Evolutionary conservation across 2,329 filamentous ascomycete species (phyloP).

Genomic region (Ophiostoma ulmi): DNA sequence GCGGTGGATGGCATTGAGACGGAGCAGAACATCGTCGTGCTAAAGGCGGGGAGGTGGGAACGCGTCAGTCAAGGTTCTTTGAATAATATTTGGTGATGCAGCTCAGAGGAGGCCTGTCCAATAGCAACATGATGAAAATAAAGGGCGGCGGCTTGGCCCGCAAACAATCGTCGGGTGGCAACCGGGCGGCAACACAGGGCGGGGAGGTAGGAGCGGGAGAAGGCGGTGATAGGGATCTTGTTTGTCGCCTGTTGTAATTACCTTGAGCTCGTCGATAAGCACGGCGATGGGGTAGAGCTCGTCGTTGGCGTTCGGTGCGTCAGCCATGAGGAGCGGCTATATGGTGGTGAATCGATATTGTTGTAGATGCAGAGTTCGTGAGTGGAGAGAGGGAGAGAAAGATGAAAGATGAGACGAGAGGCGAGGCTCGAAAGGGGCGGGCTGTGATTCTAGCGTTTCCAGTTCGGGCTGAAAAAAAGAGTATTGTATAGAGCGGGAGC

Average conservation of each 20-base stretch:
- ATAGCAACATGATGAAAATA: not conserved
- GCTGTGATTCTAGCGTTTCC: constrained; percentile 5
- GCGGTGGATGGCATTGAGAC: constrained; percentile 96
- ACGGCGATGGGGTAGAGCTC: constrained; percentile 99
- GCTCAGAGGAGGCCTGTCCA: not conserved
- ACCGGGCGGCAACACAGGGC: not conserved
- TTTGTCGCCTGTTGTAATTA: constrained; percentile 39
- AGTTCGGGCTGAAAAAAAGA: constrained; percentile 7
- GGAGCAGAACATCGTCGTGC: constrained; percentile 97
- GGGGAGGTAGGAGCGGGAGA: not conserved
- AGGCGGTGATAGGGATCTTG: not conserved
- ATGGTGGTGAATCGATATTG: constrained; percentile 8
- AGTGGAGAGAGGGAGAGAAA: not conserved
- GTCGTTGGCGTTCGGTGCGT: constrained; percentile 85
- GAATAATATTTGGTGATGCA: not conserved
- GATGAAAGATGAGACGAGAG: constrained; percentile 5
- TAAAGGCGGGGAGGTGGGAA: constrained; percentile 38
- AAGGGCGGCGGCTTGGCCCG: not conserved
- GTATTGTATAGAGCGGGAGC: constrained; percentile 1
- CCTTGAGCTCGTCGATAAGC: constrained; percentile 99
- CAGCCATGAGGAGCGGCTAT: constrained; percentile 61
- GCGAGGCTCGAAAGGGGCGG: constrained; percentile 10
- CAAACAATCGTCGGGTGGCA: not conserved
- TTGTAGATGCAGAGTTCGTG: not conserved
- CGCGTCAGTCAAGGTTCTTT: constrained; percentile 22